Base-by-base conservation (phyloP, 306 rosid genomes). In the Cicer yamashitae region DNA sequence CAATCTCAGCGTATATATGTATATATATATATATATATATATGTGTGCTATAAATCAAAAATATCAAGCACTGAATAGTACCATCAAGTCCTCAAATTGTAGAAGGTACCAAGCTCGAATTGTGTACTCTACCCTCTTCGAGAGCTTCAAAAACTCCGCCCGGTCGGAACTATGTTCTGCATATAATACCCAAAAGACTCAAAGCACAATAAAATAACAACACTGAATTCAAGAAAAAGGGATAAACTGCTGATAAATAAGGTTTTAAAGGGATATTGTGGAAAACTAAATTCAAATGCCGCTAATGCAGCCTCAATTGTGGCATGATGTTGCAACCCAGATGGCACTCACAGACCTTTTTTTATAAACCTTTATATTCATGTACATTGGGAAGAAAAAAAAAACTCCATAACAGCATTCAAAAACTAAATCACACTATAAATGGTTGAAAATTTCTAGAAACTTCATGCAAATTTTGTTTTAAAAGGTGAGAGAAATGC, bases 21-120 rank as follows among this genome's bases (percentile, higher is more conserved):
- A 53, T 48, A 73, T 22, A 17, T 17, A 20, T 20, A 25, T 25
- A 25, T 30, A 65, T 69, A 58, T 25, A 25, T 30, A 65, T 69
- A 58, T 48, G 70, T 59, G 71, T 64, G 46, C 14, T 70, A 67
- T 52, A 37, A 13, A 39, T 75, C 30, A 50, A 41, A 73, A 57
- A 75, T 38, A 53, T 82, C 67, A 73, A 70, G 64, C 41, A 75
- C 62, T 11, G 25, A 81, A 44, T 30, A 67, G 46, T 89, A 94
- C 96, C 99, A 94, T 94, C 89, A 94, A 83, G 80, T 94, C 99
- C 85, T 94, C 99, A 72, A 92, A 94, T 56, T 94, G 99, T 50
- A 94, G 89, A 70, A 91, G 96, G 79, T 90, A 94, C 99, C 97
- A 94, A 52, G 99, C 99, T 70, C 99, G 89, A 85, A 94, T 87